Evolutionary conservation across 768 basidiomycete genomes (phyloP), one percentile per base, ranked within the genome.

Genomic region (Hericium alpestre): DNA sequence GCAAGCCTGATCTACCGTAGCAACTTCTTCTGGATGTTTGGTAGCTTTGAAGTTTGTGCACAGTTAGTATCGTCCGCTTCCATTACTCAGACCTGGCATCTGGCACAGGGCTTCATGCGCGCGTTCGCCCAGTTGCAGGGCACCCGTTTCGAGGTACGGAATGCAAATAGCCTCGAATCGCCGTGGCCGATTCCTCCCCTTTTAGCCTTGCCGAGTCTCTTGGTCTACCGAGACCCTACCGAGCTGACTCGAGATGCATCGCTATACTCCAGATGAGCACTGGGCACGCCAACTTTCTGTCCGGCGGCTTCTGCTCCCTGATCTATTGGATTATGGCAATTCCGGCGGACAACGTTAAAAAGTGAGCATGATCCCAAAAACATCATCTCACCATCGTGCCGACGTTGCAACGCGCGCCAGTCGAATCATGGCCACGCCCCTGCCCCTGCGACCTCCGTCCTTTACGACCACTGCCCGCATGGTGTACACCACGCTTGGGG

Each of bases 321-420:
- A 73, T 73, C 22, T 87, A 80, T 67, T 87, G 86, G 85, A 72
- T 73, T 22, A 78, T 82, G 73, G 83, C 79, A 22, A 84, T 86
- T 60, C 85, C 88, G 3, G 77, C 83, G 56, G 90, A 93, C 70
- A 89, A 89, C 66, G 73, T 90, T 59, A 92, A 93, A 71, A 91
- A 89, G 88, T 88, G 64, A 57, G 75, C 69, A 38, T 52, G 53
- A 50, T 49, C 46, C 51, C 52, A 52, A 47, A 25, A 37, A 51
- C 41, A 47, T 57, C 25, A 16, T 58, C 20, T 13, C 53, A 85
- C 83, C 66, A 83, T 81, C 47, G 85, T 85, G 79, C 82, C 86
- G 82, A 72, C 81, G 0, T 67, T 77, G 56, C 79, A 32, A 32
- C 32, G 8, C 32, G 32, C 32, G 78, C 79, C 4, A 71, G 76